These are phyloP conservation scores for Rhodomyrtus tomentosa DNA, from an alignment of 345 rosid genomes.

Conservation along the genomic window DNA sequence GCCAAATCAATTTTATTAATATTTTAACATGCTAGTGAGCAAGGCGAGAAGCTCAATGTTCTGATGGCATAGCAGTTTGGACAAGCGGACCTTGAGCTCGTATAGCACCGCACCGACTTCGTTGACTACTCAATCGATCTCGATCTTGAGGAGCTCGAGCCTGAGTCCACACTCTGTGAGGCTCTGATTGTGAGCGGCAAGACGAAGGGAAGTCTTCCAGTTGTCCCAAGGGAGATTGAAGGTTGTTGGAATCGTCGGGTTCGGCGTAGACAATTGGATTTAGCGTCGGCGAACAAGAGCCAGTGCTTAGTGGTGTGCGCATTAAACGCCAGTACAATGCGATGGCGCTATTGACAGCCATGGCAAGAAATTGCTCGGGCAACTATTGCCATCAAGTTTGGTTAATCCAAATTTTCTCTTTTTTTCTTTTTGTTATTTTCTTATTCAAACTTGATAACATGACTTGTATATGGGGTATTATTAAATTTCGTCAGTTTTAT, in stretches of 20 bases:
- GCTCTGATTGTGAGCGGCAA: slow-evolving; percentile 80
- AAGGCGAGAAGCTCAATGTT: slow-evolving; percentile 48
- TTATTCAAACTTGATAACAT: background rate
- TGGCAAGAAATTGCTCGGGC: slow-evolving; percentile 91
- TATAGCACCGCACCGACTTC: slow-evolving; percentile 34
- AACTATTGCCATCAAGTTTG: slow-evolving; percentile 76
- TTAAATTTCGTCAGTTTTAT: background rate
- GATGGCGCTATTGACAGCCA: slow-evolving; percentile 68
- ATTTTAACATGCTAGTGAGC: no score
- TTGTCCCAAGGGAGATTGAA: slow-evolving; percentile 65
- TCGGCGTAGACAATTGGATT: slow-evolving; percentile 87
- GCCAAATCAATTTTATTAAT: no score
- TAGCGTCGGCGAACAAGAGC: slow-evolving; percentile 74
- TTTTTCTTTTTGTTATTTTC: background rate
- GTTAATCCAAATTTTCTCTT: slow-evolving; percentile 16
- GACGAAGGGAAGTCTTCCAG: slow-evolving; percentile 75
- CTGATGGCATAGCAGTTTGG: slow-evolving; percentile 82
- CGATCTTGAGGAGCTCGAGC: slow-evolving; percentile 61
- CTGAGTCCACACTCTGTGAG: slow-evolving; percentile 72
- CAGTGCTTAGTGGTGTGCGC: slow-evolving; percentile 87
- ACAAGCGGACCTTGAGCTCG: slow-evolving; percentile 51
- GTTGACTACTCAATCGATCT: slow-evolving; percentile 70
- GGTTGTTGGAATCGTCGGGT: slow-evolving; percentile 90
- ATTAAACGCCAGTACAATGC: slow-evolving; percentile 77
- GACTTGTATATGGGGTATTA: background rate